These are phyloP conservation scores for Flaveria ramosissima DNA, from an alignment of 129 eudicot genomes.

Conservation along the genomic window DNA sequence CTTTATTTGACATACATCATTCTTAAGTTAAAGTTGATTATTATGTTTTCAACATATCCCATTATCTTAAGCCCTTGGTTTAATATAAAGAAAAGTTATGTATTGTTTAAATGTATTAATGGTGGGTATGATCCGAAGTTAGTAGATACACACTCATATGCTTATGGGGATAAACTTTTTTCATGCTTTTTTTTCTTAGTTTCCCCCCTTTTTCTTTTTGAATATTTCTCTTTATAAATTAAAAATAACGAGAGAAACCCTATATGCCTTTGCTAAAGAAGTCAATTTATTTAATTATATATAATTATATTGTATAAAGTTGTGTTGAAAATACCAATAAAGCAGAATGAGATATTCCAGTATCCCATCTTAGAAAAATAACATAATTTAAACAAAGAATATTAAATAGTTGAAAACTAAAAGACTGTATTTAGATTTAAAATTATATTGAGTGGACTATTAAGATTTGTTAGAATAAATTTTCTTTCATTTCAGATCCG, in stretches of 20 bases:
- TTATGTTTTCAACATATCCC: too few species aligned
- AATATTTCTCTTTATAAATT: conserved; percentile 5
- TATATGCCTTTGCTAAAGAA: conserved; percentile 34
- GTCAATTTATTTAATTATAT: neutral
- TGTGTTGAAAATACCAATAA: conserved; percentile 36
- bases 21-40: too few species aligned
- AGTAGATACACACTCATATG: conserved; percentile 18
- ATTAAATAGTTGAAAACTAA: too few species aligned
- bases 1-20: too few species aligned
- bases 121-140: neutral
- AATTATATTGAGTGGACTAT: neutral
- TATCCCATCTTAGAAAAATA: conserved; percentile 16
- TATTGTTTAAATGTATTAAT: neutral
- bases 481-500: too few species aligned
- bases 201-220: conserved; percentile 16
- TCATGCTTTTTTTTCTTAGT: neutral
- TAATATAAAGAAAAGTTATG: neutral
- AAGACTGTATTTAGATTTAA: too few species aligned
- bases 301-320: conserved; percentile 15
- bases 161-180: conserved; percentile 21
- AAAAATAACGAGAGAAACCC: conserved; percentile 5
- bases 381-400: neutral
- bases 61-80: neutral
- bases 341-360: conserved; percentile 19
- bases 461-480: too few species aligned